Conservation (phyloP, 192 early-diverging fungal genomes). For the Helicostylum pulchrum region DNA sequence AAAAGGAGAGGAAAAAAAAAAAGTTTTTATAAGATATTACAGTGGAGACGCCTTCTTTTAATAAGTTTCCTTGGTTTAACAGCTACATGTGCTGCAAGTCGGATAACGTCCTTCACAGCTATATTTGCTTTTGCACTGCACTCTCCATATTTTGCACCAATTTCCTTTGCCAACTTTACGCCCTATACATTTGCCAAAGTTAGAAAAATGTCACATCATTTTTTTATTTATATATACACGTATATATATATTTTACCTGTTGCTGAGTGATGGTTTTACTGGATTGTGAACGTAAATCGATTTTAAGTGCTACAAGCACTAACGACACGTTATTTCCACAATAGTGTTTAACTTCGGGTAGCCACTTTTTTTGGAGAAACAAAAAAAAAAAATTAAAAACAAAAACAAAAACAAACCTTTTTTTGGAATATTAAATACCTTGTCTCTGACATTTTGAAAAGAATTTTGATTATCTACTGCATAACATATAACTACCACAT, state of each 20-base stretch:
- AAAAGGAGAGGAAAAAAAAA: too few relatives aligned
- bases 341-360: slow-evolving; percentile 14
- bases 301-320: slow-evolving; percentile 3
- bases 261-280: slow-evolving; percentile 3
- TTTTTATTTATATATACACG: not conserved
- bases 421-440: slow-evolving; percentile 1
- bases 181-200: too few relatives aligned
- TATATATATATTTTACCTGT: not conserved
- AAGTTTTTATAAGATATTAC: slow-evolving; percentile 1
- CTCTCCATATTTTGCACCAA: slow-evolving; percentile 15
- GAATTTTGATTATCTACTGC: slow-evolving; percentile 11
- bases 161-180: slow-evolving; percentile 7
- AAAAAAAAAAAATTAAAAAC: not conserved
- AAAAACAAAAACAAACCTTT: not conserved
- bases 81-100: slow-evolving; percentile 8
- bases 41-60: not conserved
- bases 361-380: slow-evolving; percentile 5
- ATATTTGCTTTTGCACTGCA: slow-evolving; percentile 11
- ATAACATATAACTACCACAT: slow-evolving; percentile 14
- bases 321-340: slow-evolving; percentile 8
- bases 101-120: slow-evolving; percentile 7
- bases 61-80: slow-evolving; percentile 16
- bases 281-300: slow-evolving; percentile 10
- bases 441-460: slow-evolving; percentile 17
- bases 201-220: too few relatives aligned